A percentile compares a stretch with the other conserved stretches of the same genome.
Conservation (phyloP, 2,329 filamentous ascomycete species). For the Sporothrix globosa region DNA sequence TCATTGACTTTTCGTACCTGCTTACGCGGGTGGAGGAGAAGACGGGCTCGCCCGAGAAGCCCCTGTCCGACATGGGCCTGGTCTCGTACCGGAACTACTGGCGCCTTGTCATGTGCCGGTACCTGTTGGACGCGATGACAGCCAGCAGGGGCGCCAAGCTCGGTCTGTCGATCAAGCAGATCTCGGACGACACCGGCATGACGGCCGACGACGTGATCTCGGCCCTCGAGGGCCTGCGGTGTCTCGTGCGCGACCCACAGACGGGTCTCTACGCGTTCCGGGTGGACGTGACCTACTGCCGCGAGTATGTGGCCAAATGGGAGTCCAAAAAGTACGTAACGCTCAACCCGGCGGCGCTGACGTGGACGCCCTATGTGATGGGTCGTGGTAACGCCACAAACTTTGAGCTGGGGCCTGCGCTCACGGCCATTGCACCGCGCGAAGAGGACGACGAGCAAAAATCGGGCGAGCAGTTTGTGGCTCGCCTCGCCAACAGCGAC, state of each 20-base stretch:
- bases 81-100: conserved; percentile 98
- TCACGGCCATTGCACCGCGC: conserved; percentile 85
- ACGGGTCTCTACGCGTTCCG: conserved; percentile 89
- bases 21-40: conserved; percentile 91
- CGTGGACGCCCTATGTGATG: conserved; percentile 98
- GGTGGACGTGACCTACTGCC: conserved; percentile 82
- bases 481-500: conserved; percentile 37
- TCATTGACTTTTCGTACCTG: conserved; percentile 98
- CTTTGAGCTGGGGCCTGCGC: conserved; percentile 77
- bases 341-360: conserved; percentile 76
- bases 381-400: conserved; percentile 79
- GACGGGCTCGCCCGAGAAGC: conserved; percentile 95
- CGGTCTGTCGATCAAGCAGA: conserved; percentile 64
- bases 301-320: conserved; percentile 85
- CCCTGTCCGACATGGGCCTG: conserved; percentile 94
- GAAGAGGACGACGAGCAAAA: conserved; percentile 68
- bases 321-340: conserved; percentile 85
- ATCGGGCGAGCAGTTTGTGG: conserved; percentile 42
- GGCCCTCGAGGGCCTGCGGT: conserved; percentile 84
- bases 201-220: conserved; percentile 96
- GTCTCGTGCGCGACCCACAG: conserved; percentile 84
- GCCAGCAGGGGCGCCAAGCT: conserved; percentile 47
- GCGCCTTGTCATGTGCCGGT: conserved; percentile 84
- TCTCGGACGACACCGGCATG: conserved; percentile 90
- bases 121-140: conserved; percentile 65